These are phyloP conservation scores for Ulvella scutata DNA, from an alignment of 139 green algal species.

Conservation along the genomic window DNA sequence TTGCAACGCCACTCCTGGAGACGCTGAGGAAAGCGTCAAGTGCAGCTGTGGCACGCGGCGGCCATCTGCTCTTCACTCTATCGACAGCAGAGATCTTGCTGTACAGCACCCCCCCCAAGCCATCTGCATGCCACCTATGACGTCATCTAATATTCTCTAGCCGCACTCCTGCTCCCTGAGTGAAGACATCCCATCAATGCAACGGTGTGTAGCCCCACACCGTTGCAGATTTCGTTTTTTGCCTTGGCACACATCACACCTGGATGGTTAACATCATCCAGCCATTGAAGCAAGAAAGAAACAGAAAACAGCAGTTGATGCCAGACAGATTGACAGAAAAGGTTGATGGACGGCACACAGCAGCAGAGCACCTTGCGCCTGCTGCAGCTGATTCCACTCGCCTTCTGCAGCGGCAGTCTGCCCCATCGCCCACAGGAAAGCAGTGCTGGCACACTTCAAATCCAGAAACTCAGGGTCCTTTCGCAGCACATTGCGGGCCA, in stretches of 20 bases:
- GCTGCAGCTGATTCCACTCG: conserved; percentile 28
- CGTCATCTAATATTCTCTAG: too few relatives aligned
- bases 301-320: too few relatives aligned
- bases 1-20: conserved; percentile 7
- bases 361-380: conserved; percentile 10
- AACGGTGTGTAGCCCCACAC: too few relatives aligned
- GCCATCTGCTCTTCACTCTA: conserved; percentile 15
- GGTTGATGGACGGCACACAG: too few relatives aligned
- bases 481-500: conserved; percentile 7
- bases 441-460: conserved; percentile 20
- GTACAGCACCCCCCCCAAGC: conserved; percentile 24
- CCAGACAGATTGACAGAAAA: too few relatives aligned
- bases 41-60: conserved; percentile 25
- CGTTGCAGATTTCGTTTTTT: too few relatives aligned
- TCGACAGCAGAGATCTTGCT: conserved; percentile 13
- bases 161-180: too few relatives aligned
- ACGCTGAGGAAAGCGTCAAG: conserved; percentile 26
- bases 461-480: conserved; percentile 31
- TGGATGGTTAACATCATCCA: too few relatives aligned
- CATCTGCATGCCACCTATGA: conserved; percentile 1
- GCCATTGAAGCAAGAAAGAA: too few relatives aligned
- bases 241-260: too few relatives aligned
- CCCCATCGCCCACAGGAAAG: conserved; percentile 24
- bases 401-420: conserved; percentile 20
- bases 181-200: too few relatives aligned